These are phyloP conservation scores for Xylariaceae sp. DNA, from an alignment of 2,329 filamentous ascomycete genomes.

Conservation along the genomic window DNA sequence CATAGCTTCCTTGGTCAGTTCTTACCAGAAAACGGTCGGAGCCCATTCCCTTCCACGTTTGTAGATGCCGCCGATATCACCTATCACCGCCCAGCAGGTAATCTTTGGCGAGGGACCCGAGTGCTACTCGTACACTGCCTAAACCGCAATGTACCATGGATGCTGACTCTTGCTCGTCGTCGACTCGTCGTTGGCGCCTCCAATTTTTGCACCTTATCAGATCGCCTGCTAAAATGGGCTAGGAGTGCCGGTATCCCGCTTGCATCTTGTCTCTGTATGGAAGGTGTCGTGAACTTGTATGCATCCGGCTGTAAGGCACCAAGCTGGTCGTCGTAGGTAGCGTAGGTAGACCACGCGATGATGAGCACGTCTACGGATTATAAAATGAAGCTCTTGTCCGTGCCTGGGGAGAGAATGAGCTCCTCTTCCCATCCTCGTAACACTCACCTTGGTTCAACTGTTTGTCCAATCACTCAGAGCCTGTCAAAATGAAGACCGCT, in stretches of 20 bases:
- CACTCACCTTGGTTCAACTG: background rate
- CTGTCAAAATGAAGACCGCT: slow-evolving; percentile 46
- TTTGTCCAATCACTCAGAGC: background rate
- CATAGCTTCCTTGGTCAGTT: background rate
- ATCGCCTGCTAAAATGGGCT: slow-evolving; percentile 13
- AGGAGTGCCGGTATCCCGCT: slow-evolving; percentile 5
- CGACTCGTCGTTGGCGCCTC: background rate
- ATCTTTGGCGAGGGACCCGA: background rate
- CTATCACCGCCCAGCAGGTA: background rate
- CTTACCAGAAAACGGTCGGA: background rate
- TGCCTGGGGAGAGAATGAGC: background rate
- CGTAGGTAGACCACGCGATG: background rate
- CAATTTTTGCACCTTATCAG: background rate
- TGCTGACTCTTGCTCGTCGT: background rate
- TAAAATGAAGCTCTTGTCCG: background rate
- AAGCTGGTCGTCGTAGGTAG: background rate
- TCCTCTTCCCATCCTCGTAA: background rate
- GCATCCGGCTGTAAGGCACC: background rate
- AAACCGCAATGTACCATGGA: background rate
- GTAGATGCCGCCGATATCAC: too few relatives aligned
- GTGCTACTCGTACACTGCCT: too few relatives aligned
- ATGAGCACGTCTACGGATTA: background rate
- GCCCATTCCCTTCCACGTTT: background rate
- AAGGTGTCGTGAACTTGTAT: slow-evolving; percentile 12
- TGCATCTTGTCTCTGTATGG: slow-evolving; percentile 13